phyloP scores from a whole-genome alignment of 768 basidiomycete genomes.

The Kwoniella heveanensis region DNA sequence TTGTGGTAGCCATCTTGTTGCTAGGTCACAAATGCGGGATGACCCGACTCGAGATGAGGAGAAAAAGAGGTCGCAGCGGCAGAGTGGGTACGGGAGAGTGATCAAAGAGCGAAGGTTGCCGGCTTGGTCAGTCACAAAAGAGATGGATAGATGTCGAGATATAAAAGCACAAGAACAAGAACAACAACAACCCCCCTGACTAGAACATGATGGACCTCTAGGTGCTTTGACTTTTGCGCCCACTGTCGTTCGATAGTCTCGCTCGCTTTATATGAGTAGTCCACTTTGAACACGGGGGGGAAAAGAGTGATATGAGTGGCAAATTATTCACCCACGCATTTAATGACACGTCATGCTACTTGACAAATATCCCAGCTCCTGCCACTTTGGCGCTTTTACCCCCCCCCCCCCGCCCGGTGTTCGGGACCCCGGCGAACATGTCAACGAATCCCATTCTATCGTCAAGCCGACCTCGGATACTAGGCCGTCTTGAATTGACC shows the following conservation, averaged over 20 bases:
- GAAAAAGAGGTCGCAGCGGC: neutral
- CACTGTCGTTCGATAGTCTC: neutral
- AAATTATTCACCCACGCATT: neutral
- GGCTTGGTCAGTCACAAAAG: neutral
- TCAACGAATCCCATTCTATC: neutral
- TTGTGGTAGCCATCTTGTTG: slow-evolving; percentile 13
- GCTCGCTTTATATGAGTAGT: neutral
- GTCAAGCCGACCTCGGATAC: too few species aligned
- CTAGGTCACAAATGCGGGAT: neutral
- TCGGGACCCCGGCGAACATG: too few species aligned
- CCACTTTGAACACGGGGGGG: neutral
- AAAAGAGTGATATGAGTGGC: neutral
- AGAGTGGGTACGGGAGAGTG: neutral
- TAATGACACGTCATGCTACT: too few species aligned
- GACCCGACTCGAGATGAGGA: too few species aligned
- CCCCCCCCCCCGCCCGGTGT: too few species aligned
- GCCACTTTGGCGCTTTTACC: too few species aligned
- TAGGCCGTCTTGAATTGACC: too few species aligned
- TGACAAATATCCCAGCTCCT: too few species aligned
- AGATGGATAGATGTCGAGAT: neutral
- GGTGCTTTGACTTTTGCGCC: neutral
- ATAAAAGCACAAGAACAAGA: neutral
- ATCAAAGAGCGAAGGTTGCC: neutral
- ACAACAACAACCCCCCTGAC: too few species aligned
- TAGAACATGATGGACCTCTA: too few species aligned